Evolutionary conservation across 2,329 filamentous ascomycete genomes (phyloP), one percentile per base, ranked within the genome.

Genomic region (Colletotrichum melonis): DNA sequence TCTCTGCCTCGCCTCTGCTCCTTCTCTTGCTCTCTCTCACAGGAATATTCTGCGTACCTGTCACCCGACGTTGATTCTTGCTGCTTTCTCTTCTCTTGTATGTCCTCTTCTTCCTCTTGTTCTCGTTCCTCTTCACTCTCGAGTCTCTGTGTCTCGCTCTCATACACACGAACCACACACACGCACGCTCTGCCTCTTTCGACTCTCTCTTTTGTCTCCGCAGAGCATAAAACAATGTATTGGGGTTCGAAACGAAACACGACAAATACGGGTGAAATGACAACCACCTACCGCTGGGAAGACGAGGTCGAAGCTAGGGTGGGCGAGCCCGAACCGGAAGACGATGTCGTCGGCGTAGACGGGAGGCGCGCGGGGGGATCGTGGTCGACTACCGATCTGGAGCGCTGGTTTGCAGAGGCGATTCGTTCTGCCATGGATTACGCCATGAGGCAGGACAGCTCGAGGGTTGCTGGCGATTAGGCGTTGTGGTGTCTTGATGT

Each of bases 371-470:
- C 84, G 85, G 80, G 76, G 72, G 79, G 78, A 80, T 88, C 85
- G 87, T 88, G 87, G 83, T 89, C 86, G 84, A 85, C 84, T 87
- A 82, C 84, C 85, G 85, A 85, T 86, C 84, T 83, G 81, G 84
- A 84, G 83, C 85, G 85, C 84, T 81, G 80, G 78, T 83, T 85
- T 84, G 83, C 83, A 83, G 81, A 79, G 80, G 68, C 69, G 83
- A 83, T 91, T 90, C 86, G 89, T 88, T 91, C 89, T 90, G 89
- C 89, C 89, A 91, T 91, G 88, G 87, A 89, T 89, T 90, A 91
- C 89, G 89, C 89, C 89, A 91, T 91, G 83, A 86, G 88, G 85
- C 87, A 85, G 82, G 83, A 38, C 67, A 59, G 63, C 67, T 72
- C 42, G 58, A 32, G 72, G 59, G 30, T 63, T 67, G 63, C 69